Percentiles rank a stretch among this genome's conserved stretches.
These are phyloP conservation scores for Paramecium caudatum DNA, from an alignment of 73 alveolate genomes.

Conservation along the genomic window DNA sequence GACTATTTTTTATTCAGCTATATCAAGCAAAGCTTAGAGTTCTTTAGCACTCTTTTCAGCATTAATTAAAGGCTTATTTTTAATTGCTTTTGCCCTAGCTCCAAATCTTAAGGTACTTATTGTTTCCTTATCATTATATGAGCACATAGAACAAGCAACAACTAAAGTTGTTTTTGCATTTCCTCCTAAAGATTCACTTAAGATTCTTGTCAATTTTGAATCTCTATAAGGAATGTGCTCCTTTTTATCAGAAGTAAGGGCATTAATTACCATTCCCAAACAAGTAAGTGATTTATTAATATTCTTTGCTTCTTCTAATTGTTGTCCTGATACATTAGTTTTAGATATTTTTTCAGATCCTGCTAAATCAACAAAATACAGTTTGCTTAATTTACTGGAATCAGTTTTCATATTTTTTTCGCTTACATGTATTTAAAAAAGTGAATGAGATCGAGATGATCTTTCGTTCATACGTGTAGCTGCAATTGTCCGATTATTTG, in stretches of 20 bases:
- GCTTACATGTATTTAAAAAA: constrained; percentile 90
- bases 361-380: constrained; percentile 97
- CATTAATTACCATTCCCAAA: constrained; percentile 97
- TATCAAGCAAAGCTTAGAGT: constrained; percentile 76
- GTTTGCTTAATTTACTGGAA: constrained; percentile 91
- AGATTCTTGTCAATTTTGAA: constrained; percentile 95
- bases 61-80: constrained; percentile 84
- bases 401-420: constrained; percentile 91
- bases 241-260: constrained; percentile 91
- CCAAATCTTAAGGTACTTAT: constrained; percentile 94
- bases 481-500: constrained; percentile 95
- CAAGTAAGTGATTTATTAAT: constrained; percentile 95
- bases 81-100: constrained; percentile 94
- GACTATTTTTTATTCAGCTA: constrained; percentile 79
- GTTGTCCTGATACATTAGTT: constrained; percentile 93
- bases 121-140: constrained; percentile 93
- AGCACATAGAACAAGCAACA: constrained; percentile 84
- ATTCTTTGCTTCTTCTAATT: constrained; percentile 96
- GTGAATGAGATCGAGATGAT: constrained; percentile 95
- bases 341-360: constrained; percentile 97
- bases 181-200: constrained; percentile 96
- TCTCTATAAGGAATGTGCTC: constrained; percentile 96
- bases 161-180: constrained; percentile 94
- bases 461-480: constrained; percentile 98
- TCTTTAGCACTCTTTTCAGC: constrained; percentile 89